A percentile compares a stretch with the other conserved stretches of the same genome.
These are phyloP conservation scores for Penicillium sp. DNA, from an alignment of 2,329 filamentous ascomycete species.

Conservation along the genomic window DNA sequence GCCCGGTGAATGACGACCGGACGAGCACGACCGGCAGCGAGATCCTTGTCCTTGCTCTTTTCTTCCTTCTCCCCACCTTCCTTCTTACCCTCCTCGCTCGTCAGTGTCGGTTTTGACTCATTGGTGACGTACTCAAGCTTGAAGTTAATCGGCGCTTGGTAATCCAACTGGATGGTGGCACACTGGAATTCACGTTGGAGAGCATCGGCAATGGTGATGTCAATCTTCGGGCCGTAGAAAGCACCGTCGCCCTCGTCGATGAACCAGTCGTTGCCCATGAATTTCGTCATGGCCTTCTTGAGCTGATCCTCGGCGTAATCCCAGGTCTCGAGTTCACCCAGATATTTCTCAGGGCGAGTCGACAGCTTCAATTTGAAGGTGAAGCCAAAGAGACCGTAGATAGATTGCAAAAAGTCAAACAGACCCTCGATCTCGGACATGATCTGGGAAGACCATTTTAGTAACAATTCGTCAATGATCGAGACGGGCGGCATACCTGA, in stretches of 20 bases:
- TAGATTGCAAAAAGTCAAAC: constrained; percentile 77
- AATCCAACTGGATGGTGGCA: constrained; percentile 91
- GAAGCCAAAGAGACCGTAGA: constrained; percentile 80
- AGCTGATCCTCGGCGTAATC: constrained; percentile 78
- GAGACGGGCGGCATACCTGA: constrained; percentile 45
- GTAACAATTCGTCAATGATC: not conserved
- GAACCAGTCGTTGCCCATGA: constrained; percentile 72
- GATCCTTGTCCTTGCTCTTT: constrained; percentile 36
- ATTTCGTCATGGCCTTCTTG: constrained; percentile 70
- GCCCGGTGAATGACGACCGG: constrained; percentile 50
- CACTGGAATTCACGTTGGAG: constrained; percentile 80
- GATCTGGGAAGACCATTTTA: constrained; percentile 43
- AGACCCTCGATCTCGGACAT: constrained; percentile 69
- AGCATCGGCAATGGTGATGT: constrained; percentile 88
- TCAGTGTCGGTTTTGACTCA: constrained; percentile 44
- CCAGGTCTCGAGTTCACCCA: constrained; percentile 84
- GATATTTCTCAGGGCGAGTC: constrained; percentile 80
- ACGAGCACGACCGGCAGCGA: constrained; percentile 41
- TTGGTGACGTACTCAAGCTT: constrained; percentile 79
- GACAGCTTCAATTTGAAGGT: constrained; percentile 93
- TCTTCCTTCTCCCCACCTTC: constrained; percentile 35
- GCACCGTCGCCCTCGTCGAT: constrained; percentile 92
- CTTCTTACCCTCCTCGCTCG: constrained; percentile 41
- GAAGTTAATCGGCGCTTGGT: constrained; percentile 79
- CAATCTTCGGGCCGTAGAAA: constrained; percentile 98